These are phyloP conservation scores for Scleroderma bovista DNA, from an alignment of 768 basidiomycete genomes.

Conservation along the genomic window DNA sequence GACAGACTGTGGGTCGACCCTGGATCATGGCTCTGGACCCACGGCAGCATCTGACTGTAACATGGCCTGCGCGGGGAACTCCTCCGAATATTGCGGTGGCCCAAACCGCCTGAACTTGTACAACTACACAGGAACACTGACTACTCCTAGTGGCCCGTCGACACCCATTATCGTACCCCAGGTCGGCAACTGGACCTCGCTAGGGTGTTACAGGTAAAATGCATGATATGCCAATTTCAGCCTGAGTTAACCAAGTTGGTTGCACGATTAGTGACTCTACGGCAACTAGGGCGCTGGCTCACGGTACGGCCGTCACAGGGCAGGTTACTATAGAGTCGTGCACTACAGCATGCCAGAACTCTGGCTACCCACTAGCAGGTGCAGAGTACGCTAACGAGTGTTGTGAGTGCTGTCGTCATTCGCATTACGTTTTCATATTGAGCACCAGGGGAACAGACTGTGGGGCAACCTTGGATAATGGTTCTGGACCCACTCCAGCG, in stretches of 20 bases:
- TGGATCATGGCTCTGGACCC: conserved; percentile 24
- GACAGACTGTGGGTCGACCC: conserved; percentile 14
- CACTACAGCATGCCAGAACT: conserved; percentile 40
- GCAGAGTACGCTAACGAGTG: conserved; percentile 44
- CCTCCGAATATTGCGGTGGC: conserved; percentile 67
- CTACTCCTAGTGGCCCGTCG: too few relatives aligned
- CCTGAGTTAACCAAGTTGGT: neutral
- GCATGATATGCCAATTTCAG: neutral
- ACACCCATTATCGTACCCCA: conserved; percentile 47
- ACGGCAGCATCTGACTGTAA: conserved; percentile 50
- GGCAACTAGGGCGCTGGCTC: conserved; percentile 29
- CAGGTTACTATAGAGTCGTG: conserved; percentile 47
- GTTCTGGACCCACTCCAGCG: conserved; percentile 33
- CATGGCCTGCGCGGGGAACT: conserved; percentile 62
- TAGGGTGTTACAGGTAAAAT: conserved; percentile 68
- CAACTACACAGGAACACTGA: conserved; percentile 73
- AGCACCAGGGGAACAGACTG: conserved; percentile 7
- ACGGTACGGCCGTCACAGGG: conserved; percentile 31
- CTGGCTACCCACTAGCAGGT: conserved; percentile 38
- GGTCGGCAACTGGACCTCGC: conserved; percentile 59
- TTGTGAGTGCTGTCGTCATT: conserved; percentile 31
- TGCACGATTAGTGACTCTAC: conserved; percentile 29
- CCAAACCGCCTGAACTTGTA: conserved; percentile 62
- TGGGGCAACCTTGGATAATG: conserved; percentile 11
- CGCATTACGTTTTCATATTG: neutral